Conservation (phyloP, 2,329 filamentous ascomycete species). For the Pestalotiopsis sp. region DNA sequence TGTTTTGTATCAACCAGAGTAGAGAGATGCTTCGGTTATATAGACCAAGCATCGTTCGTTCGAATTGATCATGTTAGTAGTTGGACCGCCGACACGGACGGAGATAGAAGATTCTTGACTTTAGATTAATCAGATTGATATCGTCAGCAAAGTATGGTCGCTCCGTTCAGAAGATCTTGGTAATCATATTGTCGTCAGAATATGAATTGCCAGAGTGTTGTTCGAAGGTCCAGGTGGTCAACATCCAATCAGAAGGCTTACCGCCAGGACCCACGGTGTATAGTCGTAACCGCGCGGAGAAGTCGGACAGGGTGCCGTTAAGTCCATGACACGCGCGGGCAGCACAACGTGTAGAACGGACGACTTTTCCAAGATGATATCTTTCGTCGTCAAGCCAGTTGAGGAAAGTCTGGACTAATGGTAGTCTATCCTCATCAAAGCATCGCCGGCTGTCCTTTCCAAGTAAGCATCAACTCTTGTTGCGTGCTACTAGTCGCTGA, state of each 20-base stretch:
- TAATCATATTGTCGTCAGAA: background rate
- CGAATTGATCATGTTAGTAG: background rate
- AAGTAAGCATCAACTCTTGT: conserved; percentile 51
- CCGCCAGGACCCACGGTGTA: conserved; percentile 7
- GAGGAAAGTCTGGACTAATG: background rate
- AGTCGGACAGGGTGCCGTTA: background rate
- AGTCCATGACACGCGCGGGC: background rate
- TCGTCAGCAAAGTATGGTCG: background rate
- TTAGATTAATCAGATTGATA: background rate
- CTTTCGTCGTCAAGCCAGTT: background rate
- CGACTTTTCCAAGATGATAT: background rate
- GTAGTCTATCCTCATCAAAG: background rate
- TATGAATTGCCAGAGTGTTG: background rate
- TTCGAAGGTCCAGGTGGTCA: background rate
- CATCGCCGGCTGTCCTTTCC: conserved; percentile 43
- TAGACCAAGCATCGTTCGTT: background rate
- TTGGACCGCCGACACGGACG: background rate
- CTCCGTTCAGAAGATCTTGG: background rate
- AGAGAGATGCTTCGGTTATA: background rate
- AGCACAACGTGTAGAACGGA: background rate
- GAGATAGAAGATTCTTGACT: background rate
- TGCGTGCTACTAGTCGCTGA: conserved; percentile 23
- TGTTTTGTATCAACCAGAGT: background rate
- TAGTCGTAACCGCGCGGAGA: background rate
- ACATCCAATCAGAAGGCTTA: conserved; percentile 2